A percentile compares a stretch with the other conserved stretches of the same genome.
These are phyloP conservation scores for Phyllosticta paracitricarpa DNA, from an alignment of 2,329 filamentous ascomycete species.

Conservation along the genomic window DNA sequence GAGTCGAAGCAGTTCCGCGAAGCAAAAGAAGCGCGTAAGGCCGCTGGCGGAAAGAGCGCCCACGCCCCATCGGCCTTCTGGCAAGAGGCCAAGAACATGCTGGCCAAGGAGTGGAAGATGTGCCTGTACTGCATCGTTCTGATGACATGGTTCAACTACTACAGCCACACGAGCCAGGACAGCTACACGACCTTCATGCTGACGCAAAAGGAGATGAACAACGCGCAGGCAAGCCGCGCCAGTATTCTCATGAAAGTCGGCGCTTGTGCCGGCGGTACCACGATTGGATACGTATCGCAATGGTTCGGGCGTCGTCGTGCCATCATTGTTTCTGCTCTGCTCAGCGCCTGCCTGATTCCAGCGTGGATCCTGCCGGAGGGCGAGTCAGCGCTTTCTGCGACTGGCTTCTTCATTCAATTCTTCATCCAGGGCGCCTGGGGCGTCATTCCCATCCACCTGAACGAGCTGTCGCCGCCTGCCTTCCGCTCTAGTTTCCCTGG, in stretches of 20 bases:
- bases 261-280: slow-evolving; percentile 62
- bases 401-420: slow-evolving; percentile 58
- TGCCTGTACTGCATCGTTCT: slow-evolving; percentile 67
- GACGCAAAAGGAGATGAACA: slow-evolving; percentile 57
- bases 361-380: slow-evolving; percentile 59
- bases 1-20: slow-evolving; percentile 68
- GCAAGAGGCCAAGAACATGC: slow-evolving; percentile 58
- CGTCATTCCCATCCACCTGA: slow-evolving; percentile 54
- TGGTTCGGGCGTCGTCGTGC: slow-evolving; percentile 63
- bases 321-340: slow-evolving; percentile 51
- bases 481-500: slow-evolving; percentile 62
- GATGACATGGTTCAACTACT: slow-evolving; percentile 58
- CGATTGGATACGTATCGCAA: slow-evolving; percentile 65
- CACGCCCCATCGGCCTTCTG: slow-evolving; percentile 47
- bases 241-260: slow-evolving; percentile 75
- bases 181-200: slow-evolving; percentile 75
- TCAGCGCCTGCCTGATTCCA: slow-evolving; percentile 54
- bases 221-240: slow-evolving; percentile 56
- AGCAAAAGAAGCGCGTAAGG: slow-evolving; percentile 47
- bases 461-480: slow-evolving; percentile 60
- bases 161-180: slow-evolving; percentile 72
- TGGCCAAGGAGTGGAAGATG: slow-evolving; percentile 64
- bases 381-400: slow-evolving; percentile 50
- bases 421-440: slow-evolving; percentile 36
- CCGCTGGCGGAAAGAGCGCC: slow-evolving; percentile 31